Percentiles rank a stretch among this genome's conserved stretches.
Conservation (phyloP, 2,329 filamentous ascomycete genomes). For the Trichoderma gracile region DNA sequence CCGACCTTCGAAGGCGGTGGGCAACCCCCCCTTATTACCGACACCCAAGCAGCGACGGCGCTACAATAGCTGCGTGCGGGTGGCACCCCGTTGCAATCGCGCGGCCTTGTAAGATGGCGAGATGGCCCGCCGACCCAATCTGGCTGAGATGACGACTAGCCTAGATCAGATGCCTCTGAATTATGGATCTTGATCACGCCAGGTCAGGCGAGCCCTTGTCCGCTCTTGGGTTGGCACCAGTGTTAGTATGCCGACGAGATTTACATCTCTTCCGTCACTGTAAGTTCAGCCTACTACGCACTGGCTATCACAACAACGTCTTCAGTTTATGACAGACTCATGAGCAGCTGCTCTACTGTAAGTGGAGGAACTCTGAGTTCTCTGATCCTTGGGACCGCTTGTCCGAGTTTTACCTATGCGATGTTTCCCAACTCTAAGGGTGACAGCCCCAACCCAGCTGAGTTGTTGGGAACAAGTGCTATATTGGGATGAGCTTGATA, state of each 20-base stretch:
- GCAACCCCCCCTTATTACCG: neutral
- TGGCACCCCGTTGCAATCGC: slow-evolving; percentile 25
- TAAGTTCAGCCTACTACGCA: neutral
- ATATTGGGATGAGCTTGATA: neutral
- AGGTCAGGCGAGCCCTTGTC: slow-evolving; percentile 25
- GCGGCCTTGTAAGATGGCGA: slow-evolving; percentile 20
- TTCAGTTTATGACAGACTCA: neutral
- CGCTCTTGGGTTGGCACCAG: slow-evolving; percentile 3
- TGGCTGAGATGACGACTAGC: slow-evolving; percentile 27
- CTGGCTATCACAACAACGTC: neutral
- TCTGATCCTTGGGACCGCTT: neutral
- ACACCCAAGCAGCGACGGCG: slow-evolving; percentile 17
- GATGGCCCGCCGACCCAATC: slow-evolving; percentile 30
- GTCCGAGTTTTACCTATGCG: neutral
- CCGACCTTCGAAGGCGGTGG: neutral
- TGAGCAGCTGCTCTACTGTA: too few species aligned
- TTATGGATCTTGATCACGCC: slow-evolving; percentile 31
- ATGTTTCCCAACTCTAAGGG: too few species aligned
- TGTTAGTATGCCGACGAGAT: too few species aligned
- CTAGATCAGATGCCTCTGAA: slow-evolving; percentile 28
- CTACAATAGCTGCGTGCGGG: slow-evolving; percentile 21
- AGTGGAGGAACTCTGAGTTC: too few species aligned
- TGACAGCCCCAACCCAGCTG: neutral
- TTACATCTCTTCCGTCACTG: neutral
- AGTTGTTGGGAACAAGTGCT: slow-evolving; percentile 2